These are phyloP conservation scores for Massarina eburnea DNA, from an alignment of 2,329 filamentous ascomycete species.

Conservation along the genomic window DNA sequence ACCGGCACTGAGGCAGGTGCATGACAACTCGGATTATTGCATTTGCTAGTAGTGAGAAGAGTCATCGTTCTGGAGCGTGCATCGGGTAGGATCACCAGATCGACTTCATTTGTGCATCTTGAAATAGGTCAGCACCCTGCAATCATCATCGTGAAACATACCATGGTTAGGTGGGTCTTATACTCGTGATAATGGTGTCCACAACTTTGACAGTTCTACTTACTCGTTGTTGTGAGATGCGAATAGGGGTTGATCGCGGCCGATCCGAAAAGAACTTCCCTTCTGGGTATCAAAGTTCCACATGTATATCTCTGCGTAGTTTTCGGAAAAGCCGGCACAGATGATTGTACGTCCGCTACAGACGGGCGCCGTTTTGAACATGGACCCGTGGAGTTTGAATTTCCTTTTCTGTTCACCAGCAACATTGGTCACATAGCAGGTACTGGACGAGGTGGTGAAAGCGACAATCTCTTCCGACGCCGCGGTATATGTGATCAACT, in stretches of 20 bases:
- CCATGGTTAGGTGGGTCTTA: too few species aligned
- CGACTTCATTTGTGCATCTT: neutral
- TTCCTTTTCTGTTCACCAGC: slow-evolving; percentile 12
- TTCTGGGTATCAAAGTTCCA: slow-evolving; percentile 31
- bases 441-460: slow-evolving; percentile 13
- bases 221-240: neutral
- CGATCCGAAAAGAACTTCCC: slow-evolving; percentile 24
- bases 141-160: neutral
- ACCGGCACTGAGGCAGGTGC: neutral
- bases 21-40: neutral
- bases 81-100: neutral
- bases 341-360: slow-evolving; percentile 26
- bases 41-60: slow-evolving; percentile 1
- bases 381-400: slow-evolving; percentile 20
- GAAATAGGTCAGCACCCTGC: neutral
- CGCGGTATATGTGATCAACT: slow-evolving; percentile 14
- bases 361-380: slow-evolving; percentile 9
- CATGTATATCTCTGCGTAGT: slow-evolving; percentile 21
- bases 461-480: slow-evolving; percentile 30
- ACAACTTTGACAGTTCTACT: neutral
- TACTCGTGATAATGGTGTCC: neutral
- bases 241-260: slow-evolving; percentile 2
- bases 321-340: slow-evolving; percentile 14
- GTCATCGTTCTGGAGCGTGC: neutral
- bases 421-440: slow-evolving; percentile 27